phyloP scores from a whole-genome alignment of 768 basidiomycete species.

The Lactarius psammicola region DNA sequence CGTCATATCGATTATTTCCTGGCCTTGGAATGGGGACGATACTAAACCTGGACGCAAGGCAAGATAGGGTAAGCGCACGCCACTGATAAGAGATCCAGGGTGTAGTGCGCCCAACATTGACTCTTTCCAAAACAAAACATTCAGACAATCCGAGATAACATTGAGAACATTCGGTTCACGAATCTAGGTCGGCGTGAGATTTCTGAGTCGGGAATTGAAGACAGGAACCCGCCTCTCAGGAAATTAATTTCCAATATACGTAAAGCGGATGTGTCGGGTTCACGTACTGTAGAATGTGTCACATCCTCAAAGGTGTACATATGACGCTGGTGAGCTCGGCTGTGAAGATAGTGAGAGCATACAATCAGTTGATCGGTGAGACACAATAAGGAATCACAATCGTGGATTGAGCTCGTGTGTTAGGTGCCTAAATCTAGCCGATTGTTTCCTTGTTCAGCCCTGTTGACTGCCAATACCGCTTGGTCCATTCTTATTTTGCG shows the following conservation, averaged over 20 bases:
- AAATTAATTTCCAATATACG: not conserved
- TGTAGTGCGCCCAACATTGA: not conserved
- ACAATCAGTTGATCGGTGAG: not conserved
- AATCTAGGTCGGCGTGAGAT: not conserved
- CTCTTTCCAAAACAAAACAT: not conserved
- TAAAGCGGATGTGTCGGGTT: constrained; percentile 1
- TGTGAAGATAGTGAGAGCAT: not conserved
- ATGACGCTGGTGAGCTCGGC: not conserved
- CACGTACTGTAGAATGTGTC: not conserved
- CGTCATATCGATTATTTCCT: not conserved
- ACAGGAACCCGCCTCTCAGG: not conserved
- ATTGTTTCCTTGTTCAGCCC: not conserved
- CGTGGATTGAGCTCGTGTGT: too few relatives aligned
- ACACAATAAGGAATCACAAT: not conserved
- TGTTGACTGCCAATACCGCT: not conserved
- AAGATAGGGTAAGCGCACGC: not conserved
- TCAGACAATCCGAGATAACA: not conserved
- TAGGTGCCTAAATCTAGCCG: not conserved
- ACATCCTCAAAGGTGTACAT: not conserved
- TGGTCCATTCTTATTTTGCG: not conserved
- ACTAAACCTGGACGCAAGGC: constrained; percentile 1
- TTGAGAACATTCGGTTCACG: not conserved
- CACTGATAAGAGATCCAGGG: not conserved
- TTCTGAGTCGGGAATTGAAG: not conserved
- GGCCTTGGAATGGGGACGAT: not conserved